Conservation (phyloP, 2,329 filamentous ascomycete genomes). For the Fusarium lateritium region DNA sequence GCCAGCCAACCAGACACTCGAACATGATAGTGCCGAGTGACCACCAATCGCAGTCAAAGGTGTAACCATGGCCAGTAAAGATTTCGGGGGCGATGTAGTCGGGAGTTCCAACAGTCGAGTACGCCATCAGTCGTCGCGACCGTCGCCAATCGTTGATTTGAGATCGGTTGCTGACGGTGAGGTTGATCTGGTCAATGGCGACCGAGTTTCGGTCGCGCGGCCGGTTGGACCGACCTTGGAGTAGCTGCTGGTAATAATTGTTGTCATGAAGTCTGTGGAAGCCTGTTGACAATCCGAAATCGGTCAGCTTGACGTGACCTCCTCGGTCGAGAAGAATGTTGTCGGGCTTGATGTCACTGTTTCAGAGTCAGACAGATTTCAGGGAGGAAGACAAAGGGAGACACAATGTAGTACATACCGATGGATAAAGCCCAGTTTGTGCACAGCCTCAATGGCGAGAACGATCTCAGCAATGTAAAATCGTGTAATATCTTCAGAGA, state of each 20-base stretch:
- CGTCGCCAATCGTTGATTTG: constrained; percentile 99
- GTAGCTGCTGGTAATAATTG: constrained; percentile 96
- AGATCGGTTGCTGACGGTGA: constrained; percentile 96
- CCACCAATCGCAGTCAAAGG: constrained; percentile 99
- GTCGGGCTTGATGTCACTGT: constrained; percentile 97
- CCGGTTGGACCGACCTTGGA: constrained; percentile 82
- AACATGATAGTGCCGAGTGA: constrained; percentile 99
- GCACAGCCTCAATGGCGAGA: constrained; percentile 97
- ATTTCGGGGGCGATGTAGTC: constrained; percentile 99
- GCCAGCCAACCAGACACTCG: constrained; percentile 98
- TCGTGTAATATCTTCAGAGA: constrained; percentile 97
- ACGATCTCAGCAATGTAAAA: constrained; percentile 99
- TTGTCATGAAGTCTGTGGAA: constrained; percentile 99
- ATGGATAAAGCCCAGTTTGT: constrained; percentile 98
- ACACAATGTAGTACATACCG: constrained; percentile 73
- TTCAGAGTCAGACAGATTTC: constrained; percentile 30
- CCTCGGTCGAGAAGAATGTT: constrained; percentile 97
- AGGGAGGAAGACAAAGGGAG: not conserved
- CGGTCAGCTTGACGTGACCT: constrained; percentile 97
- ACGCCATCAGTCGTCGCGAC: constrained; percentile 94
- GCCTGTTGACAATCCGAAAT: constrained; percentile 97
- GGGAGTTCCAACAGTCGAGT: constrained; percentile 97
- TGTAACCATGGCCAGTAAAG: constrained; percentile 96
- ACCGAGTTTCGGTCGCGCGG: constrained; percentile 91
- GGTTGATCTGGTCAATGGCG: constrained; percentile 96